Base-by-base conservation (phyloP, 768 basidiomycete genomes). In the Dentipellis sp. region DNA sequence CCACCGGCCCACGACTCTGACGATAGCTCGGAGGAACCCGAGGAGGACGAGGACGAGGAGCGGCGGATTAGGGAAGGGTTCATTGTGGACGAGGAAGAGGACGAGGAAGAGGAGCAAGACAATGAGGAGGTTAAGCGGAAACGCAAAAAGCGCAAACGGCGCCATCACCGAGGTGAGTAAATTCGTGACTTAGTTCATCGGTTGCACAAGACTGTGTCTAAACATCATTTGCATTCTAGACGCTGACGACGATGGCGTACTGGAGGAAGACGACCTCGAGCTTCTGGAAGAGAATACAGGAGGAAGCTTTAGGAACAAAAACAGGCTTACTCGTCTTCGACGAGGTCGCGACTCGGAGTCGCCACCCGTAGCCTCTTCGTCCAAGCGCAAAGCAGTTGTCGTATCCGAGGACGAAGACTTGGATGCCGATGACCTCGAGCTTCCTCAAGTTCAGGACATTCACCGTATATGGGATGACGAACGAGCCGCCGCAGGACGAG, bases 241-340 rank as follows among this genome's bases (percentile, higher is more conserved):
- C 60, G 79, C 82, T 57, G 81, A 82, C 54, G 83, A 88, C 61
- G 83, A 73, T n/a, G 73, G 71, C 22, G 69, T 59, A 8, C 71
- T 98, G 51, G 94, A 97, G 60, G 97, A 97, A 36, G 77, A 84
- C 75, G 77, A 97, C 76, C 70, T 98, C 62, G 95, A 95, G 65
- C 77, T 88, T 3, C 65, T 88, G 21, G 80, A 84, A 61, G 85
- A 88, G 71, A 97, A 97, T 62, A 92, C 91, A 10, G 94, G 95
- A 10, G 77, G 81, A 3, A 78, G 83, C 2, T 87, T 88, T 70
- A 65, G 67, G 22, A 63, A 60, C 49, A 81, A 84, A 66, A 83
- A 82, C 64, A 80, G 84, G 53, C 71, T 94, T 47, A 93, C 83
- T 56, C 77, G 86, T 56, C 77, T 80, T 66, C 85, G 93, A 56